Evolutionary conservation across 768 basidiomycete species (phyloP).

Genomic region (Lactarius hatsudake): DNA sequence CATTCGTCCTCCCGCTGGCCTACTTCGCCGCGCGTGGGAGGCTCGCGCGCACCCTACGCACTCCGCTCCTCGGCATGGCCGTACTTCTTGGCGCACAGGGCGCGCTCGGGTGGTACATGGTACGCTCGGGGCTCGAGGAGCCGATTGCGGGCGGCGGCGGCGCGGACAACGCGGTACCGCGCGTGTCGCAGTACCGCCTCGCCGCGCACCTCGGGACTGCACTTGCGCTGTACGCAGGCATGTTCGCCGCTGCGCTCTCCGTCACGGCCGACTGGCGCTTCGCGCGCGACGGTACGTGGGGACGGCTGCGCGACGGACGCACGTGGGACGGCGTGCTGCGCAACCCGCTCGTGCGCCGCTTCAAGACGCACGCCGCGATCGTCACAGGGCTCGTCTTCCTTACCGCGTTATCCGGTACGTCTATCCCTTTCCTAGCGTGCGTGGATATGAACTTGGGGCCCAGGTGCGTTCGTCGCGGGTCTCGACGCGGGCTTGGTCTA

Average conservation of each 20-base stretch:
- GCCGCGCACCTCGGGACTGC: constrained; percentile 94
- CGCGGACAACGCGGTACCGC: constrained; percentile 80
- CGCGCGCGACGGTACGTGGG: constrained; percentile 55
- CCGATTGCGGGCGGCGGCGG: constrained; percentile 48
- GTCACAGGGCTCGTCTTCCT: constrained; percentile 80
- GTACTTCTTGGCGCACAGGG: constrained; percentile 89
- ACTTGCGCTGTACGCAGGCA: constrained; percentile 88
- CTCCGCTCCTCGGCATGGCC: constrained; percentile 69
- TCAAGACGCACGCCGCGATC: constrained; percentile 56
- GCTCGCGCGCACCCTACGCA: constrained; percentile 60
- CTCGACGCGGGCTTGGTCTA: constrained; percentile 96
- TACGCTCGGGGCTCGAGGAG: constrained; percentile 85
- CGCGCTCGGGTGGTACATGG: constrained; percentile 98
- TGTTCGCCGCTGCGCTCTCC: constrained; percentile 77
- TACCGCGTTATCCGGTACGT: constrained; percentile 85
- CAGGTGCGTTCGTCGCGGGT: constrained; percentile 97
- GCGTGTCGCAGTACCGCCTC: constrained; percentile 95
- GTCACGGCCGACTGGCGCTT: constrained; percentile 79
- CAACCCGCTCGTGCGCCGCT: constrained; percentile 55
- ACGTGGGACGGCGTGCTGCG: constrained; percentile 48
- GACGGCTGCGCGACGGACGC: constrained; percentile 44
- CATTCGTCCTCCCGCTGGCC: constrained; percentile 78
- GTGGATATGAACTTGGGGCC: not conserved
- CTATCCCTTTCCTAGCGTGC: not conserved
- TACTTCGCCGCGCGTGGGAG: constrained; percentile 76